Base-by-base conservation (phyloP, 2,329 filamentous ascomycete genomes). In the Diaporthe amygdali region DNA sequence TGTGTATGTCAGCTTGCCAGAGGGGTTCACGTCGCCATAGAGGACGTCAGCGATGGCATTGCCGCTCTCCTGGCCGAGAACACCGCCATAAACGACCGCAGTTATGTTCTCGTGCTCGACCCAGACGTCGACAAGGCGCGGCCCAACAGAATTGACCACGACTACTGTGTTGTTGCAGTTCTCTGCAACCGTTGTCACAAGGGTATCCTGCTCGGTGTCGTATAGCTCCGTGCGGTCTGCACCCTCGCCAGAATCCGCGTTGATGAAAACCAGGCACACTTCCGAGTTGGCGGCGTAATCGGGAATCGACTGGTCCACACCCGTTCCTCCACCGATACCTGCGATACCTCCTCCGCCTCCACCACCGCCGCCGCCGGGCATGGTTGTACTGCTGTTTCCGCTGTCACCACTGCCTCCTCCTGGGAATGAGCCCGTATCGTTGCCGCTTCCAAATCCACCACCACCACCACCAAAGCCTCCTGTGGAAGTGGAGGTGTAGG, bases 161-260 rank as follows among this genome's bases (percentile, higher is more conserved):
- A 93, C 87, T 49, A 93, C 84, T 14, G 90, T 93, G 82, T 93
- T 93, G 82, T 91, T 91, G 82, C 88, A 91, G 70, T 86, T 81
- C 5, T 84, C 83, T 1, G 89, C 86, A 10, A 91, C 89, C 41
- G 88, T 89, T 64, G 85, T 81, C 74, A 93, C 89, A 66, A 92
- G 77, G 6, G 84, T 81, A 63, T 93, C 90, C 54, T 76, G 75
- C 2, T 73, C 73, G 3, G 74, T 72, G 37, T 77, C 74, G 5
- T 46, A 72, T 0, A 78, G 74, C 17, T 71, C 63, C 0, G 32
- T 54, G 3, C 77, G 74, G 56, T 78, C 77, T 9, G 56, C 72
- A 32, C 75, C 75, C 79, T 93, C 91, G 56, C 91, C 91, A 15
- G 88, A 86, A 76, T 90, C 87, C 12, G 91, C 85, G 76, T 92